Percentiles rank a stretch among this genome's conserved stretches.
These are phyloP conservation scores for Jatropha curcas DNA, from an alignment of 345 rosid species.

Conservation along the genomic window DNA sequence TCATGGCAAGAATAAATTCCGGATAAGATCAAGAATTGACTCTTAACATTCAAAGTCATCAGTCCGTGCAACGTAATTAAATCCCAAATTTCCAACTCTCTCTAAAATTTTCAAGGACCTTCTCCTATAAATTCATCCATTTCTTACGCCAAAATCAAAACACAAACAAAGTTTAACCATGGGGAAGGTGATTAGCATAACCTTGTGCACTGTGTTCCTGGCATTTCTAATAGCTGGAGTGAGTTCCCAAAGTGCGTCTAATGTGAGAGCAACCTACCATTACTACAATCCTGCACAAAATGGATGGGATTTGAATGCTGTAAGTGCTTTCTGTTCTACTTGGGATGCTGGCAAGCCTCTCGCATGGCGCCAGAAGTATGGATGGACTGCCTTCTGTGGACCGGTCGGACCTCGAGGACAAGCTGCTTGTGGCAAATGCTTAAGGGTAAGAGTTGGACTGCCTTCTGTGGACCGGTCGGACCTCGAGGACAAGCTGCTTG, in stretches of 20 bases:
- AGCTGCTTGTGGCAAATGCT: conserved; percentile 31
- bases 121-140: neutral
- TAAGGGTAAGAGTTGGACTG: too few relatives aligned
- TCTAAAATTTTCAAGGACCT: too few relatives aligned
- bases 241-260: conserved; percentile 22
- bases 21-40: neutral
- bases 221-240: neutral
- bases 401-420: conserved; percentile 6
- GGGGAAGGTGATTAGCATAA: neutral
- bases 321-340: conserved; percentile 57
- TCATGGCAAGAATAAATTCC: too few relatives aligned
- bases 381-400: conserved; percentile 59
- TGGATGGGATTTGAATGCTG: conserved; percentile 51
- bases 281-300: conserved; percentile 42
- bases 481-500: too few relatives aligned
- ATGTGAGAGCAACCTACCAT: conserved; percentile 64
- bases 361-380: conserved; percentile 57
- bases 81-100: neutral
- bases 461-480: too few relatives aligned
- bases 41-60: neutral
- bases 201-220: neutral
- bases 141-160: neutral
- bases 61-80: neutral
- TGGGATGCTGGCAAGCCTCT: conserved; percentile 64
- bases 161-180: neutral